Base-by-base conservation (phyloP, 495 filamentous ascomycete species). In the Aspergillus sclerotiicarbonarius region DNA sequence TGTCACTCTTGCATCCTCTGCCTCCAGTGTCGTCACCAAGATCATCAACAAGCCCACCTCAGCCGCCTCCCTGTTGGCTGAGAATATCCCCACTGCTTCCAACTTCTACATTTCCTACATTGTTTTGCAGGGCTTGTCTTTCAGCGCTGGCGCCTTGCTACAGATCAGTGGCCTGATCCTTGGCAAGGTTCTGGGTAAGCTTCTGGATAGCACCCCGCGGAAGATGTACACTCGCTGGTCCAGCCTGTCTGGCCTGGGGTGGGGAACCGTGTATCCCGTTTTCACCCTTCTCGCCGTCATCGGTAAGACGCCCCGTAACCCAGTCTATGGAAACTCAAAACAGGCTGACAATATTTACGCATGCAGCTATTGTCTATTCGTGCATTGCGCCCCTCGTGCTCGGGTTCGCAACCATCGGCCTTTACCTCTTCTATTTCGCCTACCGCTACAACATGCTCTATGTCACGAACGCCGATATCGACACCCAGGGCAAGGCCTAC, bases 61-160 rank as follows among this genome's bases (percentile, higher is more conserved):
- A 8, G 86, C 81, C 25, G 76, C 90, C 0, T 74, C 55, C 6
- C 73, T 97, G 52, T 81, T 98, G 10, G 87, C 94, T 13, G 62
- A 76, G 15, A 88, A 89, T 56, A 74, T 98, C 10, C 94, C 94
- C 8, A 84, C 79, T 53, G 83, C 90, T 3, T 92, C 91, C 62
- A 97, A 95, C 75, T 92, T 98, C 72, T 98, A 96, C 74, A 88
- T 98, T 51, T 88, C 89, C 0, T 98, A 96, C 76, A 93, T 98
- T 67, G 87, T 97, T 63, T 80, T 98, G 29, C 92, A 97, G 71
- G 94, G 94, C 49, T 74, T 98, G 57, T 88, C 87, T n/a, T 84
- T 96, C 63, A 87, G 88, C 48, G 78, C 90, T 0, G 81, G 86
- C 54, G 81, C 87, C 3, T 72, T 98, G 30, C 80, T 94, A 18